Evolutionary conservation across 331 rosid genomes (phyloP), one percentile per base, ranked within the genome.

Genomic region (Phaseolus coccineus): DNA sequence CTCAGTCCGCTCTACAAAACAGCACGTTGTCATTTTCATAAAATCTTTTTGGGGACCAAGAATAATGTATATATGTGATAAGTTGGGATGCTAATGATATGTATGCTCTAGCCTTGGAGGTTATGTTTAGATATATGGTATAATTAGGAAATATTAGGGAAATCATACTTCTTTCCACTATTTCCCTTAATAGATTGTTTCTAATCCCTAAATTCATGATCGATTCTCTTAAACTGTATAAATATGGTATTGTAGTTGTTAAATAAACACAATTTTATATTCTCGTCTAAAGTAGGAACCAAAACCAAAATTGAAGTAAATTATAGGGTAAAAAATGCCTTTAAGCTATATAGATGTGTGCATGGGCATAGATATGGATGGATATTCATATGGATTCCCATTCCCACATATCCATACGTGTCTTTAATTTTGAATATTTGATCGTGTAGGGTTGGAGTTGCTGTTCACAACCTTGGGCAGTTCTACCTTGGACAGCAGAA

Each of bases 381-480:
- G 47, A 44, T 44, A 44, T 44, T 11, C 46, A 40, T 35, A 35
- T 35, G 4, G 39, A 35, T 35, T 35, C 5, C 39, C 39, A 35
- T 35, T 35, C 5, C 39, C 39, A 35, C 39, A 35, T 40, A 40
- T 40, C 46, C 46, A 1, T 40, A 1, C 46, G 9, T 40, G 68
- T 71, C 52, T 84, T 59, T 59, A 77, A 12, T 37, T 5, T 69
- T 53, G 75, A 53, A 85, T 69, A 75, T 79, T 53, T 86, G 81
- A 46, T 83, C 73, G 46, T 87, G 39, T 88, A 94, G 98, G 59
- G 91, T 95, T 81, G 96, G 87, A 55, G 84, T 88, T 80, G 96
- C 98, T 70, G 77, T 81, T 81, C 98, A 93, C 87, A 94, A 94
- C 88, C 90, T 94, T 66, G 98, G 96, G 27, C 97, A 91, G 83